These are phyloP conservation scores for Neurospora crassa DNA, from an alignment of 2,329 filamentous ascomycete species.

Conservation along the genomic window DNA sequence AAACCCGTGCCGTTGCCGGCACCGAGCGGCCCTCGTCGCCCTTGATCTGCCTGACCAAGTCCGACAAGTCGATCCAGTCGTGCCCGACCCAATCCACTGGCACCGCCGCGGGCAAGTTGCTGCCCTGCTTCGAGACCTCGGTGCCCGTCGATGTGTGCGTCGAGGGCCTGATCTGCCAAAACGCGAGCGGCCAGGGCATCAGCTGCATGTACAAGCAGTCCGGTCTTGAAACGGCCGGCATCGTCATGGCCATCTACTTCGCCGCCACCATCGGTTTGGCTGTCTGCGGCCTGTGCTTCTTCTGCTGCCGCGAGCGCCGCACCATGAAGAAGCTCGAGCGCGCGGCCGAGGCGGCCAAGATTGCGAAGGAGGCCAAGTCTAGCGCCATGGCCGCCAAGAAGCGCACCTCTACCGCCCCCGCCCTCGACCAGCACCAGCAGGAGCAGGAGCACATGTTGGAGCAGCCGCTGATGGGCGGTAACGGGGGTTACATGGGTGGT, in stretches of 20 bases:
- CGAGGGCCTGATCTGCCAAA: constrained; percentile 34
- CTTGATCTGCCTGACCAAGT: constrained; percentile 24
- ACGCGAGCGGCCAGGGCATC: constrained; percentile 27
- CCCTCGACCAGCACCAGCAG: neutral
- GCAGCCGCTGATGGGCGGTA: neutral
- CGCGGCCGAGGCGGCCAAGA: constrained; percentile 38
- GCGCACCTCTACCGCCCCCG: constrained; percentile 1
- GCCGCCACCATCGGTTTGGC: constrained; percentile 29
- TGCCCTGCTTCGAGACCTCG: constrained; percentile 30
- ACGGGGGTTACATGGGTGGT: neutral
- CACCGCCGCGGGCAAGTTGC: constrained; percentile 21
- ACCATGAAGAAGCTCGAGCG: constrained; percentile 33
- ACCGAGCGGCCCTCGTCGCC: constrained; percentile 6
- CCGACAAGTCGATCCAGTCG: constrained; percentile 23
- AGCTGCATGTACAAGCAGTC: constrained; percentile 35
- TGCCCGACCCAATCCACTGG: constrained; percentile 32
- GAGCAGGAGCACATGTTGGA: neutral
- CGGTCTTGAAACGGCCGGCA: constrained; percentile 31
- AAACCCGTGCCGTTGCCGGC: neutral
- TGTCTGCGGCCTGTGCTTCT: constrained; percentile 34
- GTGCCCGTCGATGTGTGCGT: constrained; percentile 30
- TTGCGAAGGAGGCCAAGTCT: constrained; percentile 32
- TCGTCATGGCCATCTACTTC: constrained; percentile 40
- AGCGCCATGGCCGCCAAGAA: constrained; percentile 19
- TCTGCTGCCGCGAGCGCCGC: constrained; percentile 41